Evolutionary conservation across 306 rosid genomes (phyloP), one percentile per base, ranked within the genome.

Genomic region (Cucurbita pepo): DNA sequence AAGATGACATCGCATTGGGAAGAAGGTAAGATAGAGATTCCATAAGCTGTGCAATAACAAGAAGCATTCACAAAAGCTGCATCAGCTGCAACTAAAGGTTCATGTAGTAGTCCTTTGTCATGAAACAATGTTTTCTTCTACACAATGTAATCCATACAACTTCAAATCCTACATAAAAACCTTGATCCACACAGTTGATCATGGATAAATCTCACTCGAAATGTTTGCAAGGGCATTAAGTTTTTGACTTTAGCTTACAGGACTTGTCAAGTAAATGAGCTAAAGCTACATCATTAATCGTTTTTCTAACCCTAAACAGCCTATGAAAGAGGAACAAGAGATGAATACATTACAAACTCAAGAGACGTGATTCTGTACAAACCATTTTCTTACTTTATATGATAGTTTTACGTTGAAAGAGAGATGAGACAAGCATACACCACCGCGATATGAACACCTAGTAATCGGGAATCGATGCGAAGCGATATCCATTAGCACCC

Each of bases 391-490:
- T 3, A 66, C 52, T 44, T 45, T 14, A 69, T 48, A 48, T 25
- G 56, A 48, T 22, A 45, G 63, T 44, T 71, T 61, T 54, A 71
- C 75, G 55, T 12, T 54, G 75, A 71, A 36, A 53, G 52, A 52
- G 44, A 18, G 25, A 47, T 25, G 43, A 47, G 38, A 66, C 11
- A 44, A 45, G 40, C 72, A 66, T 47, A 13, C 73, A 25, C 57
- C 57, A 69, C 13, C 6, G 1, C 10, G 69, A 51, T 62, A 56
- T 12, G 12, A 38, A 19, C 41, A 36, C 45, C 81, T 94, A 91
- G 78, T 95, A 91, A 75, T 87, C 99, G 12, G 97, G 99, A 73
- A 95, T 95, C 71, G 95, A 86, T 60, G 97, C 85, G 53, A 89
- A 94, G 44, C 89, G 91, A 77, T 81, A 94, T 75, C 97, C 97